Evolutionary conservation across 371 early-diverging fungal genomes (phyloP), one percentile per base, ranked within the genome.

Genomic region (Mucor racemosus): DNA sequence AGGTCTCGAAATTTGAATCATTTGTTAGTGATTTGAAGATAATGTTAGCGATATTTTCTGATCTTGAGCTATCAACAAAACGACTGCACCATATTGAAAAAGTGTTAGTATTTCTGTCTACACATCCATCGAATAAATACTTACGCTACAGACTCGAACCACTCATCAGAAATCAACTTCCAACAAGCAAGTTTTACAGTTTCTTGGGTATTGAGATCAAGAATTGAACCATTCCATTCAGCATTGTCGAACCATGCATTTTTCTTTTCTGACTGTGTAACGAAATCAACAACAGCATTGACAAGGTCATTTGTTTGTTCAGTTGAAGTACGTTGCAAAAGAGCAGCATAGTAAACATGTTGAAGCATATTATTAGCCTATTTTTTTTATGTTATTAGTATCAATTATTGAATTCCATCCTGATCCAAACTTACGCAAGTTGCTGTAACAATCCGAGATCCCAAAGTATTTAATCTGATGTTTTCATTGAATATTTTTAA

Each of bases 91-190:
- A 44, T 17, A 62, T 26, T 10, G 1, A 14, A 11, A 33, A 26
- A 26, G 26, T 26, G 3, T 26, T 26, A 26, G 3, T 26, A 26
- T 26, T 26, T 26, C 26, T 26, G 26, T 26, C 1, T 26, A 1
- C 26, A 26, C 3, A 26, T 26, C 26, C 1, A 26, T 26, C 3
- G 26, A 26, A 1, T 26, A 26, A 26, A 26, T 26, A 67, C 78
- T 67, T 76, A 80, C 80, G 73, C 74, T 11, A 82, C 63, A 34
- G 79, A 66, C 40, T 82, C 86, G 58, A 87, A 76, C 88, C 88
- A 87, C 62, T 87, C 86, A 59, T 84, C 85, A 0, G 78, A 72
- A 7, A 86, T 64, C 19, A 85, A 66, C 60, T 87, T 84, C 84
- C 85, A 87, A 39, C 78, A 80, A 2, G 84, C 88, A 42, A 86